Base-by-base conservation (phyloP, 2,329 filamentous ascomycete genomes). In the Pleoardoris graminearum region DNA sequence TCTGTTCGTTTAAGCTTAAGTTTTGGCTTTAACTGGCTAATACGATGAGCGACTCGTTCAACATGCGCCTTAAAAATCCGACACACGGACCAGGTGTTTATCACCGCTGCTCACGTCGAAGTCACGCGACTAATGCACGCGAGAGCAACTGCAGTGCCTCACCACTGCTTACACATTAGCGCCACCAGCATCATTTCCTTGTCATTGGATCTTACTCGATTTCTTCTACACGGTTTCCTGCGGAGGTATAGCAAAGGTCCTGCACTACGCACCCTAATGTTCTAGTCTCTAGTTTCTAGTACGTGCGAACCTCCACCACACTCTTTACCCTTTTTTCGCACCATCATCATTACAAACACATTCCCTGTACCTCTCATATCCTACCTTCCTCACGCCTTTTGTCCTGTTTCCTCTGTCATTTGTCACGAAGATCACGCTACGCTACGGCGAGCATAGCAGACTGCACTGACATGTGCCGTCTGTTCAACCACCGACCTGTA, bases 221-320 rank as follows among this genome's bases (percentile, higher is more conserved):
- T 36, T 50, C 23, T 53, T 22, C 27, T 38, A 25, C 35, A 39
- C 25, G 37, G 47, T 30, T 51, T 19, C 29, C 38, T 37, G 37
- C 45, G 59, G 63, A 58, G 62, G 58, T 55, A 50, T 55, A 52
- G 58, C 57, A 55, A 60, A 59, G 62, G 43, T 5, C 61, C 60
- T 65, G 51, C 33, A 16, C 58, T 66, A 65, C 60, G 53, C 55
- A 57, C 47, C 55, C 48, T 68, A 68, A 68, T 68, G 65, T 67
- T 62, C 61, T 66, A 68, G 63, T 68, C 57, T 57, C 55, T 67
- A 66, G 56, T 65, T 48, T 58, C 59, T 65, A 63, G 61, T 66
- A 48, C 57, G 56, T 55, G 59, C 55, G 48, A 42, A 51, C 59
- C 61, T 64, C 60, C 56, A 63, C 55, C 12, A 55, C 55, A 50